Conservation (phyloP, 768 basidiomycete genomes). For the Lyophyllum decastes region DNA sequence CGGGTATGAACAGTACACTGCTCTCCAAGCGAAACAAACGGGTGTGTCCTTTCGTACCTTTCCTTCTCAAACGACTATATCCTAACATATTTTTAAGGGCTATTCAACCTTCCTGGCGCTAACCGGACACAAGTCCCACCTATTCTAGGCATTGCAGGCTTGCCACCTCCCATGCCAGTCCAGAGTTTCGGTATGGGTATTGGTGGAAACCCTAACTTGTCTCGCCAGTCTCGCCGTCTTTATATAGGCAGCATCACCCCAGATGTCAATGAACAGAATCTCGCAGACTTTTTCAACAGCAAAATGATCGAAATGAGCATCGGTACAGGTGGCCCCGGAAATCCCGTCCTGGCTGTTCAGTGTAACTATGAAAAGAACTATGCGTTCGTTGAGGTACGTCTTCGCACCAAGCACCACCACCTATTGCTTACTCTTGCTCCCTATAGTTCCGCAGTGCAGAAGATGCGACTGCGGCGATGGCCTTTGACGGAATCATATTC, state of each 20-base stretch:
- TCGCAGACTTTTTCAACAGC: conserved; percentile 92
- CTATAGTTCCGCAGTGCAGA: conserved; percentile 95
- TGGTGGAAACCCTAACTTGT: conserved; percentile 84
- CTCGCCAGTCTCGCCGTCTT: conserved; percentile 90
- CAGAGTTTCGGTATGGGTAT: conserved; percentile 87
- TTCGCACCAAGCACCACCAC: background rate
- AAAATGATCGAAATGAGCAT: conserved; percentile 95
- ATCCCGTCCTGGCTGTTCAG: conserved; percentile 90
- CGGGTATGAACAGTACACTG: conserved; percentile 93
- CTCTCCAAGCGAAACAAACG: conserved; percentile 97
- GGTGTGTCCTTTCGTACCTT: conserved; percentile 48
- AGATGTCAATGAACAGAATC: conserved; percentile 90
- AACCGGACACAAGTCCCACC: conserved; percentile 88
- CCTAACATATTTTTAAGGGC: conserved; percentile 50
- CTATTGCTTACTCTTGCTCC: conserved; percentile 11
- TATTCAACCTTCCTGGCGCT: conserved; percentile 95
- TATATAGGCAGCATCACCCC: conserved; percentile 98
- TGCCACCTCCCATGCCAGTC: conserved; percentile 82
- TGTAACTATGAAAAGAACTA: conserved; percentile 99
- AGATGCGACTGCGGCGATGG: conserved; percentile 95
- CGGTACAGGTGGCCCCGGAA: conserved; percentile 81
- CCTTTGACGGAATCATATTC: conserved; percentile 97
- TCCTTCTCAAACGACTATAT: conserved; percentile 3
- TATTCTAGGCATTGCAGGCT: conserved; percentile 77
- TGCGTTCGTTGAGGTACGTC: conserved; percentile 91